Evolutionary conservation across 306 rosid genomes (phyloP).

Genomic region (Cicer arietinum): DNA sequence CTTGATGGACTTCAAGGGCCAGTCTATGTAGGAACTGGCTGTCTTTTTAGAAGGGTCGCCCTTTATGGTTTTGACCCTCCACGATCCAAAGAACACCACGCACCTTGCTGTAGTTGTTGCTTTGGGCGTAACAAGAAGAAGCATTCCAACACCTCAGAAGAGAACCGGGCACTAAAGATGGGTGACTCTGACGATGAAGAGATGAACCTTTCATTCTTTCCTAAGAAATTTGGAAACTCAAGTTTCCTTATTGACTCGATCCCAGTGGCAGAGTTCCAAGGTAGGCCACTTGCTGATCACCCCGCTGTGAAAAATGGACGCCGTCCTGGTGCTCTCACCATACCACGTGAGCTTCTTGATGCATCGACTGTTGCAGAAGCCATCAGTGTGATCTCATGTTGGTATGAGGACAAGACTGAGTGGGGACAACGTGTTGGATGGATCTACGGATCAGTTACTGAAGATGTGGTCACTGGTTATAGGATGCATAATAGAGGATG

Average conservation of each 20-base stretch:
- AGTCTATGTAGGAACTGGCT: constrained; percentile 96
- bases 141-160: constrained; percentile 60
- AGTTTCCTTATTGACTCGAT: constrained; percentile 86
- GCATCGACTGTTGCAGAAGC: constrained; percentile 98
- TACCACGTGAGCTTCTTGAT: constrained; percentile 86
- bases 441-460: constrained; percentile 98
- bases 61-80: constrained; percentile 97
- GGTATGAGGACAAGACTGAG: constrained; percentile 97
- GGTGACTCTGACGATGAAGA: constrained; percentile 88
- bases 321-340: constrained; percentile 85
- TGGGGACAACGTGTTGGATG: constrained; percentile 99
- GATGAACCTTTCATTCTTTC: constrained; percentile 79
- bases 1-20: constrained; percentile 98
- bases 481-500: constrained; percentile 98
- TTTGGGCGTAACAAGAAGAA: constrained; percentile 62
- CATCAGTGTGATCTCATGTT: constrained; percentile 92
- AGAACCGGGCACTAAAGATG: constrained; percentile 80
- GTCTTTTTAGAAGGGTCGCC: constrained; percentile 88
- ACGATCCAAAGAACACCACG: constrained; percentile 72
- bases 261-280: constrained; percentile 95
- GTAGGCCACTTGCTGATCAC: constrained; percentile 98
- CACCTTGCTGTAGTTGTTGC: constrained; percentile 77
- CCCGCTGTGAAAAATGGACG: constrained; percentile 96
- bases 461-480: constrained; percentile 96
- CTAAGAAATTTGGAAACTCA: constrained; percentile 94